A percentile compares a stretch with the other conserved stretches of the same genome.
Conservation (phyloP, 164 flowering plant genomes). For the Vitis riparia region DNA sequence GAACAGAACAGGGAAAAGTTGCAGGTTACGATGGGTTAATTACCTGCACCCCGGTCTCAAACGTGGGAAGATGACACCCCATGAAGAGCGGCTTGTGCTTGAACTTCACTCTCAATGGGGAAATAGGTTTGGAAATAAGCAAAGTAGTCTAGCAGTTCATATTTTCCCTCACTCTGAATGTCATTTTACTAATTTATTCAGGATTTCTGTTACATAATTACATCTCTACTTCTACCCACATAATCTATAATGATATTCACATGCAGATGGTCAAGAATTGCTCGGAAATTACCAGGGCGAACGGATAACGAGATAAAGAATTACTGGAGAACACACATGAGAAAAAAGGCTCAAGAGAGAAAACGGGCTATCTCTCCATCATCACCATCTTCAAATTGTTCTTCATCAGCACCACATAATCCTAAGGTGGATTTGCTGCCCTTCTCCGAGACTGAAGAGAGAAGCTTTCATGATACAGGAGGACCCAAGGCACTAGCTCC, state of each 20-base stretch:
- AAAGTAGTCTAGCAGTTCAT: not conserved
- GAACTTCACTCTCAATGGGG: slow-evolving; percentile 95
- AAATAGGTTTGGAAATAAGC: slow-evolving; percentile 63
- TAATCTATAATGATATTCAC: not conserved
- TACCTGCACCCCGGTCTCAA: slow-evolving; percentile 93
- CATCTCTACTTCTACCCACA: not conserved
- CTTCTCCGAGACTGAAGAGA: slow-evolving; percentile 29
- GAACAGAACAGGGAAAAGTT: slow-evolving; percentile 97
- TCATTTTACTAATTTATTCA: not conserved
- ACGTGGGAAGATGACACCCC: slow-evolving; percentile 89
- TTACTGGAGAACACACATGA: slow-evolving; percentile 94
- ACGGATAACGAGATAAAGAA: slow-evolving; percentile 98
- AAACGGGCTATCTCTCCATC: slow-evolving; percentile 42
- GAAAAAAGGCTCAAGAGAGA: slow-evolving; percentile 87
- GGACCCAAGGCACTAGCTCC: slow-evolving; percentile 18
- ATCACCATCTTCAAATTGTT: slow-evolving; percentile 40
- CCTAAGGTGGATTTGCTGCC: slow-evolving; percentile 26
- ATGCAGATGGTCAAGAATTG: slow-evolving; percentile 93
- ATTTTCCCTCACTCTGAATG: not conserved
- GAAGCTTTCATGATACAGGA: slow-evolving; percentile 48
- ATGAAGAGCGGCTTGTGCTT: slow-evolving; percentile 83
- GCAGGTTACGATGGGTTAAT: slow-evolving; percentile 97
- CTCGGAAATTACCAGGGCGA: slow-evolving; percentile 84
- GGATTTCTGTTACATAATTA: not conserved
- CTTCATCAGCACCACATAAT: slow-evolving; percentile 31